These are phyloP conservation scores for Neopestalotiopsis sp. DNA, from an alignment of 2,329 filamentous ascomycete genomes.

Conservation along the genomic window DNA sequence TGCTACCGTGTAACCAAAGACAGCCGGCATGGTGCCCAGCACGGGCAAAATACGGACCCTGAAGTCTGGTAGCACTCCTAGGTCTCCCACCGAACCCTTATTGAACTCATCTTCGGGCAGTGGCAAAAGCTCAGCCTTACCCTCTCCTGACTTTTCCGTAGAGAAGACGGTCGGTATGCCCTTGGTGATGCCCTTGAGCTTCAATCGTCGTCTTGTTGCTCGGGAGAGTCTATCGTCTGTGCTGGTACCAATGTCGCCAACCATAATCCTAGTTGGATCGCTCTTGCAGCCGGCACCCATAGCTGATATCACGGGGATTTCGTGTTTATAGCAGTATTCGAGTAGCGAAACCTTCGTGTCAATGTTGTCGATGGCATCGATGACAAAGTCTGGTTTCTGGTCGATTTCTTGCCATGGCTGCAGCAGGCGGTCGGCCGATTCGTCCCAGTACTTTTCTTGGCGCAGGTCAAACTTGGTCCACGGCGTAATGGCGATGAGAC, in stretches of 20 bases:
- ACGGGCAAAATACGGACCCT: slow-evolving; percentile 94
- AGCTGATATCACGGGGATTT: slow-evolving; percentile 83
- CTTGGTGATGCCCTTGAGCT: slow-evolving; percentile 76
- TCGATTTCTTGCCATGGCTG: slow-evolving; percentile 65
- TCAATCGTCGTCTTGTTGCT: slow-evolving; percentile 79
- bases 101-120: slow-evolving; percentile 85
- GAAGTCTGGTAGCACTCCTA: slow-evolving; percentile 91
- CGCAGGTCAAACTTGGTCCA: slow-evolving; percentile 90
- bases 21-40: slow-evolving; percentile 93
- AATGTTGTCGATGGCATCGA: slow-evolving; percentile 98
- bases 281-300: slow-evolving; percentile 98
- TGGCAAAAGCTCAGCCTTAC: slow-evolving; percentile 88
- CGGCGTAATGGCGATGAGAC: slow-evolving; percentile 84
- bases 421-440: slow-evolving; percentile 70
- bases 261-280: slow-evolving; percentile 79
- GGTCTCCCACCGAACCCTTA: slow-evolving; percentile 84
- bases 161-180: slow-evolving; percentile 94
- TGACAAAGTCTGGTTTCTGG: slow-evolving; percentile 80
- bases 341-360: slow-evolving; percentile 92
- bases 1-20: slow-evolving; percentile 89
- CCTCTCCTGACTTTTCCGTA: slow-evolving; percentile 85
- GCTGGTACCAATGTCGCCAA: slow-evolving; percentile 88
- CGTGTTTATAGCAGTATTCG: slow-evolving; percentile 81
- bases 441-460: slow-evolving; percentile 80
- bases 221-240: slow-evolving; percentile 89